Conservation (phyloP, 805 yeast genomes). For the Candida alai region DNA sequence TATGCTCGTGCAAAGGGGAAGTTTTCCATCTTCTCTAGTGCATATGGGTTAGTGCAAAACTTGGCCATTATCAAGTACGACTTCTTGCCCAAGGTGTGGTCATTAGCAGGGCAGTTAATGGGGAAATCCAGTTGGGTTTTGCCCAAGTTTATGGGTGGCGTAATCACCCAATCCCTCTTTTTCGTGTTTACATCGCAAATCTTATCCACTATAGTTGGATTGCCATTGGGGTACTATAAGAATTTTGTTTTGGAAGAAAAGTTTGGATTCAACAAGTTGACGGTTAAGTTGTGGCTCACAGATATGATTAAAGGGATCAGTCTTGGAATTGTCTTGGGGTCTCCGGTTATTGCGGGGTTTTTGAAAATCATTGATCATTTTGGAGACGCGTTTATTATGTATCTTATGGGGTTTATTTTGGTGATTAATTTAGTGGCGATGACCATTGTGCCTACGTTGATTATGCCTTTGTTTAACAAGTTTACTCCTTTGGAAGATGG, state of each 20-base stretch:
- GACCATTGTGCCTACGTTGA: constrained; percentile 77
- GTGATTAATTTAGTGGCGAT: constrained; percentile 68
- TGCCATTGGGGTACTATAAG: constrained; percentile 72
- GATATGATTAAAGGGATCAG: constrained; percentile 64
- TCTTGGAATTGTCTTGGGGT: constrained; percentile 57
- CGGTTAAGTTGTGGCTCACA: constrained; percentile 63
- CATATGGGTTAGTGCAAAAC: constrained; percentile 53
- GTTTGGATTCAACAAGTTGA: constrained; percentile 89
- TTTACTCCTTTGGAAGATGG: constrained; percentile 88
- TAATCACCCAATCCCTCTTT: constrained; percentile 64
- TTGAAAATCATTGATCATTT: constrained; percentile 77
- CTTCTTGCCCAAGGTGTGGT: constrained; percentile 40
- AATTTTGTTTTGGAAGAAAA: constrained; percentile 89
- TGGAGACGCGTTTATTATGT: constrained; percentile 78
- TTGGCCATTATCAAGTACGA: constrained; percentile 56
- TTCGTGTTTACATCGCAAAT: constrained; percentile 55
- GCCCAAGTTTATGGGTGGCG: constrained; percentile 45
- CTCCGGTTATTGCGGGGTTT: constrained; percentile 70
- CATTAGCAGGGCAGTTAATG: constrained; percentile 61
- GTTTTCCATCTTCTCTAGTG: constrained; percentile 56
- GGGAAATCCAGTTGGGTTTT: constrained; percentile 28
- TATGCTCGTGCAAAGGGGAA: constrained; percentile 77
- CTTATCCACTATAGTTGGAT: constrained; percentile 47
- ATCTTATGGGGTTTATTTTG: constrained; percentile 69
- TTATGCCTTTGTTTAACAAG: constrained; percentile 91